Evolutionary conservation across 192 early-diverging fungal genomes (phyloP).

Genomic region (Hyaloraphidium curvatum): DNA sequence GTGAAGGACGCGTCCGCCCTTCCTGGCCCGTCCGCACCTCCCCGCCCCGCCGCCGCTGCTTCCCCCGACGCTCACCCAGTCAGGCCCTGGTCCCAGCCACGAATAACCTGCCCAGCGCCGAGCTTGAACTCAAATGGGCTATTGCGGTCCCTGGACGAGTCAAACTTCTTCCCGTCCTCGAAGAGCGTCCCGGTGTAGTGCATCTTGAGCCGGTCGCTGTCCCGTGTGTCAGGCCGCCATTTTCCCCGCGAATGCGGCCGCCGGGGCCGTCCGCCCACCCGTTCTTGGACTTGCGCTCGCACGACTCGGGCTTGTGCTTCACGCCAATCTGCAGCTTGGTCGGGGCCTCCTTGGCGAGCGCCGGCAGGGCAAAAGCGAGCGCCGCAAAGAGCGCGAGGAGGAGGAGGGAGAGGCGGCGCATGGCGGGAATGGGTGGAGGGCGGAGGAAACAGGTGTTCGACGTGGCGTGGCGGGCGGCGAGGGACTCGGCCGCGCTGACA

Average conservation of each 20-base stretch:
- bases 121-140: neutral
- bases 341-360: slow-evolving; percentile 1
- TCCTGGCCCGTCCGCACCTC: too few species aligned
- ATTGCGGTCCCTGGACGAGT: neutral
- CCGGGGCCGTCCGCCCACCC: neutral
- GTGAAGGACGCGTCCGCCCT: too few species aligned
- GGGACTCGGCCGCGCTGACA: too few species aligned
- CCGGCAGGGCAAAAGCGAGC: neutral
- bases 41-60: too few species aligned
- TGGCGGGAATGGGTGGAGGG: too few species aligned
- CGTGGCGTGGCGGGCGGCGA: too few species aligned
- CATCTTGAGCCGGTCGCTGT: neutral
- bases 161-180: neutral
- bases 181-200: neutral
- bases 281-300: neutral
- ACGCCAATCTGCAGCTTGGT: slow-evolving; percentile 4
- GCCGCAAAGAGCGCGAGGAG: neutral
- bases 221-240: neutral
- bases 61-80: too few species aligned
- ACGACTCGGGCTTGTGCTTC: neutral
- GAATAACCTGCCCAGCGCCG: neutral
- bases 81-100: neutral
- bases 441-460: too few species aligned
- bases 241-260: neutral
- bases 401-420: too few species aligned